Conservation (phyloP, 2,329 filamentous ascomycete species). For the Pseudogymnoascus sp. region DNA sequence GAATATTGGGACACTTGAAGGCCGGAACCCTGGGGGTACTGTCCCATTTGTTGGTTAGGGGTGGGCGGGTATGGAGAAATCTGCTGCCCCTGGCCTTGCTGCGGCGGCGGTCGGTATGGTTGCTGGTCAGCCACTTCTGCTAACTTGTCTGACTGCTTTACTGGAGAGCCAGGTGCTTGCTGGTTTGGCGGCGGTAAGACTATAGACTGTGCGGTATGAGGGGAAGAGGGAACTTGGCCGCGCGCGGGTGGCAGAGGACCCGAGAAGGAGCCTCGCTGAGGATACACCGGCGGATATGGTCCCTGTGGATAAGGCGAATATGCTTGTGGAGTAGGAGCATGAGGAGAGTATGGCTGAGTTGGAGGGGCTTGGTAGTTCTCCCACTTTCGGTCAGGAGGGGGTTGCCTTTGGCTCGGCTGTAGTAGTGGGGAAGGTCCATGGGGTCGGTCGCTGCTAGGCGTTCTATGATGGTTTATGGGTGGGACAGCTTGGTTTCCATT, state of each 20-base stretch:
- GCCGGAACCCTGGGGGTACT: not conserved
- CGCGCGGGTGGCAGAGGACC: conserved; percentile 23
- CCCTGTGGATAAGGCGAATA: conserved; percentile 15
- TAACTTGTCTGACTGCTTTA: conserved; percentile 24
- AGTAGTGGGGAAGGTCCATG: conserved; percentile 21
- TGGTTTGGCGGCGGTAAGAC: conserved; percentile 23
- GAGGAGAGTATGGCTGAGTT: conserved; percentile 14
- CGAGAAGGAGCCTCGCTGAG: conserved; percentile 20
- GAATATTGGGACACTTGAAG: not conserved
- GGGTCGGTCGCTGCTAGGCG: conserved; percentile 9
- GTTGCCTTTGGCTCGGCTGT: conserved; percentile 18
- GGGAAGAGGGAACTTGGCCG: conserved; percentile 26
- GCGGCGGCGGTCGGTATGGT: conserved; percentile 24
- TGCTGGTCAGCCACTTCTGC: conserved; percentile 26
- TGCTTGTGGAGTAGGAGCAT: conserved; percentile 11
- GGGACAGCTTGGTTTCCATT: conserved; percentile 11
- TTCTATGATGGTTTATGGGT: conserved; percentile 10
- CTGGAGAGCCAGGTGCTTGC: conserved; percentile 18
- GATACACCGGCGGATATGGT: conserved; percentile 3
- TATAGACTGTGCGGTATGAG: conserved; percentile 20
- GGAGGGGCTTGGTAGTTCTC: conserved; percentile 21
- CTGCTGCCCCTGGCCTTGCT: conserved; percentile 23
- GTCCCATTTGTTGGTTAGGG: not conserved
- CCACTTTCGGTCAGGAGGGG: conserved; percentile 19
- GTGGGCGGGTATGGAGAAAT: conserved; percentile 10